Base-by-base conservation (phyloP, 768 basidiomycete species). In the Termitomyces sp. region DNA sequence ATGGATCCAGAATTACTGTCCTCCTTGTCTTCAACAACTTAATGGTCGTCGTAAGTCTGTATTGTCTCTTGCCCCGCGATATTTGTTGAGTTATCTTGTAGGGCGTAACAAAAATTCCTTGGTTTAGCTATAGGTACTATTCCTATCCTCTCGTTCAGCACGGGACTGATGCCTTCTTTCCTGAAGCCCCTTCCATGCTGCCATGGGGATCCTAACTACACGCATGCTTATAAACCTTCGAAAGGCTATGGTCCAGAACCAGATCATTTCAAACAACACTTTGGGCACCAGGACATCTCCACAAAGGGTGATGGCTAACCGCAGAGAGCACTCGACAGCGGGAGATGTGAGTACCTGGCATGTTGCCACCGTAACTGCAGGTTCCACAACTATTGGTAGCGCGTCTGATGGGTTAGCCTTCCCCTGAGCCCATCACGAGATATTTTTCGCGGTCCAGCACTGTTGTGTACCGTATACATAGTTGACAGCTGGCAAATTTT, bases 161-260 rank as follows among this genome's bases (percentile, higher is more conserved):
- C 1, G 8, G 24, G 12, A 42, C 49, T 60, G n/a, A 36, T n/a
- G 12, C 15, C 58, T 12, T 58, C 11, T 39, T 18, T 28, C 18
- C 11, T 9, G 18, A 55, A 78, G 78, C 5, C 80, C 81, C 13
- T 81, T 83, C 64, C 80, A 81, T 58, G 80, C 79, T 1, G 78
- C 79, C 2, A 70, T 79, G 36, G 81, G 79, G 1, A 80, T 83
- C 22, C 69, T 79, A 61, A 81, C 81, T 20, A 69, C 74, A 1
- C 75, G 81, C 12, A 79, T 83, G 78, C 68, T 82, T 22, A 69
- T 83, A 4, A 78, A 78, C 60, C 71, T 82, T 5, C 75, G 74
- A 48, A 79, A 79, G 65, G 77, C 74, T 3, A 59, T 73, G 48
- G 40, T 54, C 1, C 39, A 55, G 20, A 57, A 57, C 11, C 39